Evolutionary conservation across 164 flowering plant genomes (phyloP).

Genomic region (Umbellularia californica): DNA sequence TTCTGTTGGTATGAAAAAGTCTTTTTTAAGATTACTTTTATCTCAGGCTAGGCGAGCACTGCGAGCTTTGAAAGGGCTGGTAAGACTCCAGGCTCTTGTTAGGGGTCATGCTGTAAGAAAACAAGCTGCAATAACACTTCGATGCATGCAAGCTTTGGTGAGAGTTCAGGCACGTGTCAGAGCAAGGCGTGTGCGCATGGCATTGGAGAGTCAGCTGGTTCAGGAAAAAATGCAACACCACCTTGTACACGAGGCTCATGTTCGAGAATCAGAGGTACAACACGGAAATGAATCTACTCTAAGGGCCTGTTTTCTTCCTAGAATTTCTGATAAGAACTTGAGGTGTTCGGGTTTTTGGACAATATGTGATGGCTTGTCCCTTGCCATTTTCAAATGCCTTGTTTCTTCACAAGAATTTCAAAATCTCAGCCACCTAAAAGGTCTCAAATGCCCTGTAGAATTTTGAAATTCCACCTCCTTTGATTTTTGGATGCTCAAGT

Average conservation of each 20-base stretch:
- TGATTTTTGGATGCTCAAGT: no score
- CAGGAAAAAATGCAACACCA: slow-evolving; percentile 70
- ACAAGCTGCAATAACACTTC: slow-evolving; percentile 97
- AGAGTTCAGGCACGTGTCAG: slow-evolving; percentile 99
- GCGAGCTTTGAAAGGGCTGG: slow-evolving; percentile 90
- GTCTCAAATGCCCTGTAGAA: no score
- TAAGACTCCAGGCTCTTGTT: slow-evolving; percentile 95
- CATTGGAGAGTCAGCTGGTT: slow-evolving; percentile 70
- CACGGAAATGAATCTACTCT: no score
- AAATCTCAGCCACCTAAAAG: no score
- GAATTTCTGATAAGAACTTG: no score
- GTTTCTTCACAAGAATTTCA: no score
- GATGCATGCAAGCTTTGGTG: slow-evolving; percentile 98
- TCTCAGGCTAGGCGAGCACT: slow-evolving; percentile 91
- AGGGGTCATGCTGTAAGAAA: slow-evolving; percentile 98
- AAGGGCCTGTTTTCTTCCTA: no score
- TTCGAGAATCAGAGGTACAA: slow-evolving; percentile 77
- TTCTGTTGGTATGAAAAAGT: not conserved
- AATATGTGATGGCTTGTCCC: no score
- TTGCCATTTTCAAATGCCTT: no score
- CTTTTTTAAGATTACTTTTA: not conserved
- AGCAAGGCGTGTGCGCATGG: slow-evolving; percentile 89
- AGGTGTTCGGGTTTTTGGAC: no score
- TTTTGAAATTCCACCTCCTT: no score
- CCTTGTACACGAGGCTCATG: slow-evolving; percentile 65